Evolutionary conservation across 2,329 filamentous ascomycete species (phyloP), one percentile per base, ranked within the genome.

Genomic region (Xylariaceae sp.): DNA sequence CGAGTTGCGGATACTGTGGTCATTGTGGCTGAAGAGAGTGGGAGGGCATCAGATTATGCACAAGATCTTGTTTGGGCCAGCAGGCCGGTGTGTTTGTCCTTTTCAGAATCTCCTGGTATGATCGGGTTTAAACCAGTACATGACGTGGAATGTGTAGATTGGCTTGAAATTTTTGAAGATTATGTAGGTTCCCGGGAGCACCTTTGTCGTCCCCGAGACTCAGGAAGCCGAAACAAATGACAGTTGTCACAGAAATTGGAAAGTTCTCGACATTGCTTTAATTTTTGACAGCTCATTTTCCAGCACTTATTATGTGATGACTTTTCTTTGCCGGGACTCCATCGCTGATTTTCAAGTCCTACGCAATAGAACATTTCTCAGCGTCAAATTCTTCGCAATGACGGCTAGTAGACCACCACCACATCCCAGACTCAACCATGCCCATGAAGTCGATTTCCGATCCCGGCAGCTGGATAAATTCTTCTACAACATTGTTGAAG

Each of bases 1-100:
- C 37, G 2, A 43, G 37, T 1, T 68, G 65, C 52, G 64, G 62
- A 26, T 66, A 68, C 50, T 65, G 65, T 51, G 62, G 65, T 42
- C 59, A 46, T 19, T 67, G 66, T 61, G 52, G 26, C 12, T 57
- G 40, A 48, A 29, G 18, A 23, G 5, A 19, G 26, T 45, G 32
- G 43, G 45, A 20, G 45, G 20, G 44, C 42, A 52, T 57, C 41
- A 37, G 50, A 21, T 50, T 45, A 29, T 44, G 44, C 16, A 32
- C 29, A 43, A 26, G 44, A 20, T 21, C 19, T 37, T 18, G 45
- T 59, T 54, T 51, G 51, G 16, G 40, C 21, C 44, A 23, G 49
- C 49, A 48, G 16, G 40, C 21, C 44, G 20, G 49, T 32, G 40
- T 48, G 40, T 40, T 40, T 48, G 47, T 42, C 7, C 19, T 37